Base-by-base conservation (phyloP, 2,329 filamentous ascomycete genomes). In the Dothistroma septosporum region DNA sequence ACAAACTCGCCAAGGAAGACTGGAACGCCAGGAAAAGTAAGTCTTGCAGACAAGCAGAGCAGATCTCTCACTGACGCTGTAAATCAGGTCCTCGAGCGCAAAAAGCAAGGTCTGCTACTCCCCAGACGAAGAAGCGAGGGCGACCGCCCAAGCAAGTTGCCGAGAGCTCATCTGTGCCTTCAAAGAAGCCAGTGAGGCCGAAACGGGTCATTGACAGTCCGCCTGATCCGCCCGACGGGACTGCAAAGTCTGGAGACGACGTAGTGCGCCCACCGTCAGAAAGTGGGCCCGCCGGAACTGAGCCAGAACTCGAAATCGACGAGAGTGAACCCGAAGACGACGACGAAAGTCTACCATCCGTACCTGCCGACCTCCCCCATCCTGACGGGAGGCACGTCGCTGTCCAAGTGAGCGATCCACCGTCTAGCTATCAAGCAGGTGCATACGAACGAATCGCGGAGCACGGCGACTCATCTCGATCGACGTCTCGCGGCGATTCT, bases 1-100 rank as follows among this genome's bases (percentile, higher is more conserved):
- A 73, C 56, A 60, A 69, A n/a, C 52, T 61, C n/a, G 69, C 76
- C 6, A 64, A 78, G 2, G 64, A 64, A 8, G 71, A 76, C 19
- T 77, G 75, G 75, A 56, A 77, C 65, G 62, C 53, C 19, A 61
- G 70, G 47, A 70, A 74, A 61, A 52, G 53, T 55, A 19, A 22
- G 53, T 55, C 50, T 35, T 21, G 21, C 28, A 50, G 12, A 10
- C 2, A 7, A 11, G 59, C 60, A 33, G 49, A 47, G 46, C 47
- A 12, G 12, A 57, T 21, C 24, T 7, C 11, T 14, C 9, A 28
- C 47, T 50, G 47, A 32, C 21, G 24, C 37, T 8, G 4, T 12
- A 50, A 0, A 11, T 50, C 21, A 24, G 21, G 19, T 5, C 7
- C 3, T n/a, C 47, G 21, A 9, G 24, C 19, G 12, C 5, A 4